phyloP scores from a whole-genome alignment of 805 yeast genomes.

The Ogataea degrootiae region DNA sequence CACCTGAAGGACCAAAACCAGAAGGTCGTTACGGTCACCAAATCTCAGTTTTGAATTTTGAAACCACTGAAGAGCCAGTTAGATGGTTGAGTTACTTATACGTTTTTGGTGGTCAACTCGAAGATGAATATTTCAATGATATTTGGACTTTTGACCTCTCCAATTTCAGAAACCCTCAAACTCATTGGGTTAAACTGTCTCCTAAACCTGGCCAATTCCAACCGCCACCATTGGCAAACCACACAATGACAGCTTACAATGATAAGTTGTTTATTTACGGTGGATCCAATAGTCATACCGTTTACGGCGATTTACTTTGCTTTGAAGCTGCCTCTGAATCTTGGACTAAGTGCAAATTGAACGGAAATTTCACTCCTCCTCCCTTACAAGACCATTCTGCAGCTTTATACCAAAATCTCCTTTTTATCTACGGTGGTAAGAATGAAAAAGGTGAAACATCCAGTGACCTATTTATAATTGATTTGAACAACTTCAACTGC shows the following conservation, averaged over 20 bases:
- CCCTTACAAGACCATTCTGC: conserved; percentile 93
- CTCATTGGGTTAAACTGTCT: conserved; percentile 74
- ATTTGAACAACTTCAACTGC: conserved; percentile 70
- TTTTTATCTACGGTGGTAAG: conserved; percentile 90
- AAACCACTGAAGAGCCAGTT: conserved; percentile 36
- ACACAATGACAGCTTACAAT: conserved; percentile 77
- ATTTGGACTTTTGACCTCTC: conserved; percentile 82
- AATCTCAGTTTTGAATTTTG: conserved; percentile 66
- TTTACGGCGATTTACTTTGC: conserved; percentile 73
- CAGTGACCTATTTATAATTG: conserved; percentile 67
- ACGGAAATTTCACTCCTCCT: conserved; percentile 63
- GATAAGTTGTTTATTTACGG: conserved; percentile 85
- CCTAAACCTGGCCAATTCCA: conserved; percentile 32
- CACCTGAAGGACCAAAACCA: conserved; percentile 72
- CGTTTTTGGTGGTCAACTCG: conserved; percentile 92
- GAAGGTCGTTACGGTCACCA: conserved; percentile 94
- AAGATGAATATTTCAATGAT: conserved; percentile 77
- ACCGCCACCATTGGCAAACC: conserved; percentile 88
- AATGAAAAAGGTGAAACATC: conserved; percentile 65
- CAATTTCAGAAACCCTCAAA: conserved; percentile 74
- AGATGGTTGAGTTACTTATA: conserved; percentile 51
- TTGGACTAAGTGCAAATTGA: conserved; percentile 69
- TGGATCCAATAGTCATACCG: conserved; percentile 67
- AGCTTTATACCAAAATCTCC: conserved; percentile 66
- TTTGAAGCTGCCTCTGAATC: conserved; percentile 63